Percentiles rank a stretch among this genome's conserved stretches.
These are phyloP conservation scores for Metschnikowia aberdeeniae DNA, from an alignment of 805 yeast genomes.

Conservation along the genomic window DNA sequence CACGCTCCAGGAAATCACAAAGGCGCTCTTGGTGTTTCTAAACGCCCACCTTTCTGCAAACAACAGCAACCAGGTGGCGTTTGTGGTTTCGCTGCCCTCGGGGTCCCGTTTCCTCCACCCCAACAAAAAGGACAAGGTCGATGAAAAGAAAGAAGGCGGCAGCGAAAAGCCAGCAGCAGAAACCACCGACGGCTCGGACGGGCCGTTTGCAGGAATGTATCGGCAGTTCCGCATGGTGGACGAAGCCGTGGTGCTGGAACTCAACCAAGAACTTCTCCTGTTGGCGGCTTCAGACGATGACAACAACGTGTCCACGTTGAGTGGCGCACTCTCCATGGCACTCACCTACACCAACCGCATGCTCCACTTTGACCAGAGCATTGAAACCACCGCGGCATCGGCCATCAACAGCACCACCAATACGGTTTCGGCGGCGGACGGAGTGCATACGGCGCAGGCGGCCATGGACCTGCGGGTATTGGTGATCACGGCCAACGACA, in stretches of 20 bases:
- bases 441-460: conserved; percentile 9
- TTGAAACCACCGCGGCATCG: conserved; percentile 41
- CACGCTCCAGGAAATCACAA: conserved; percentile 55
- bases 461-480: conserved; percentile 37
- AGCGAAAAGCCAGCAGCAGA: not conserved
- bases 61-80: conserved; percentile 78
- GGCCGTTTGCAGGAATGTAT: conserved; percentile 60
- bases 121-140: conserved; percentile 17
- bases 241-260: conserved; percentile 59
- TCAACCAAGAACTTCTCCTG: conserved; percentile 38
- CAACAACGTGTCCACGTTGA: conserved; percentile 35
- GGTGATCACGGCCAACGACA: conserved; percentile 69
- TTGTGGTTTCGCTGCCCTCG: conserved; percentile 68
- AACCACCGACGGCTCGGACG: conserved; percentile 3
- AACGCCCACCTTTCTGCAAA: conserved; percentile 87
- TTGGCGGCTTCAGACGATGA: conserved; percentile 17
- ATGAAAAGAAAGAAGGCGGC: conserved; percentile 6
- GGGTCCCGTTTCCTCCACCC: conserved; percentile 77
- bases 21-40: conserved; percentile 67
- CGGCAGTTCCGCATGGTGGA: conserved; percentile 80
- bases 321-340: conserved; percentile 82
- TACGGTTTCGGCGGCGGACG: conserved; percentile 14
- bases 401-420: conserved; percentile 40
- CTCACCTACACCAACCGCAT: conserved; percentile 73
- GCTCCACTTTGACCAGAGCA: conserved; percentile 46